phyloP scores from a whole-genome alignment of 2,329 filamentous ascomycete genomes.

The Ophiocordyceps camponoti-saundersi region DNA sequence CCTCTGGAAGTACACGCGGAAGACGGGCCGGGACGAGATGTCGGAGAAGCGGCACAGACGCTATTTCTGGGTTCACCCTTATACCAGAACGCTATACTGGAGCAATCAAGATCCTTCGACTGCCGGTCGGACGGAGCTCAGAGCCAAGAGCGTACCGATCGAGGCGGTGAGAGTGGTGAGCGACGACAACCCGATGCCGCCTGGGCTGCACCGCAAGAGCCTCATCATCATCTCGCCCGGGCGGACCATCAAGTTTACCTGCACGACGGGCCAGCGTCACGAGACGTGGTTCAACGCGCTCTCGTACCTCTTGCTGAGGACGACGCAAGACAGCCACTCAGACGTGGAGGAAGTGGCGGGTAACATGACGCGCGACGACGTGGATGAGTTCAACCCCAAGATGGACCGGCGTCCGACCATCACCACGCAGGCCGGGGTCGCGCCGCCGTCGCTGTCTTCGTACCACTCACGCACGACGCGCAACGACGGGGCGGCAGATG shows the following conservation, averaged over 20 bases:
- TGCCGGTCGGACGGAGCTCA: slow-evolving; percentile 59
- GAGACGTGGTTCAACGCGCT: slow-evolving; percentile 98
- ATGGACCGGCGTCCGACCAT: slow-evolving; percentile 18
- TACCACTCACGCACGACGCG: slow-evolving; percentile 61
- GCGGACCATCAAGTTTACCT: slow-evolving; percentile 83
- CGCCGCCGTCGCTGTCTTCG: slow-evolving; percentile 54
- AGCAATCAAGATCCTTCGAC: slow-evolving; percentile 74
- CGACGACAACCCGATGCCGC: slow-evolving; percentile 90
- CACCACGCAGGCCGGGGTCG: slow-evolving; percentile 28
- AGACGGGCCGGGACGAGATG: slow-evolving; percentile 73
- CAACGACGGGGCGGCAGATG: slow-evolving; percentile 41
- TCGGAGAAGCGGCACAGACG: slow-evolving; percentile 81
- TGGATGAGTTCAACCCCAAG: slow-evolving; percentile 69
- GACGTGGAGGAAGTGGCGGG: slow-evolving; percentile 42
- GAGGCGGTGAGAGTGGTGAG: slow-evolving; percentile 82
- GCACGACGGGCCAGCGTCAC: slow-evolving; percentile 80
- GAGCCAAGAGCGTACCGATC: slow-evolving; percentile 80
- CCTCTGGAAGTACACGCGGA: slow-evolving; percentile 97
- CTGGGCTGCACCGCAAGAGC: slow-evolving; percentile 87
- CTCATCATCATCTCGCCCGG: slow-evolving; percentile 80
- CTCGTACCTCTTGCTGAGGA: slow-evolving; percentile 77
- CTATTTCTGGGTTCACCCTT: slow-evolving; percentile 99
- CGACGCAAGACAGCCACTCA: slow-evolving; percentile 43
- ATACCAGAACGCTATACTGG: slow-evolving; percentile 94
- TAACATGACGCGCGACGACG: slow-evolving; percentile 42